Base-by-base conservation (phyloP, 73 alveolate genomes). In the Paramecium caudatum region DNA sequence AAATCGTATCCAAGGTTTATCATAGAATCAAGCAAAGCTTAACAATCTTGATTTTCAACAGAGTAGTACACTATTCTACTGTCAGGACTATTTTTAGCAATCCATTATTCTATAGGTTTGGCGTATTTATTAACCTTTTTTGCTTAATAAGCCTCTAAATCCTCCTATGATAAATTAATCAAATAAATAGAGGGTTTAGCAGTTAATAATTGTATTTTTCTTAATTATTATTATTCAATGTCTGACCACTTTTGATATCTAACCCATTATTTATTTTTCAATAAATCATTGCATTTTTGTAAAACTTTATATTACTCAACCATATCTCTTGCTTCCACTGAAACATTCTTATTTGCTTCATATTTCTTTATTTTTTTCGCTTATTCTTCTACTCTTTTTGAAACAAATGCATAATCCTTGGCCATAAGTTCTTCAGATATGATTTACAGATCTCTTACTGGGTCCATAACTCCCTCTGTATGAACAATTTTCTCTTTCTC, bases 401-500 rank as follows among this genome's bases (percentile, higher is more conserved):
- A 95, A 10, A 95, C 93, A 36, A 91, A 69, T 86, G 94, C 93
- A n/a, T 90, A 23, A 90, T 98, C 99, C 94, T 98, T 98, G 21
- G 97, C 97, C 90, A 95, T 91, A 82, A 97, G 95, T 90, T 98
- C 99, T 46, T 96, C 95, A 39, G 93, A 86, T 17, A 98, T 98
- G 45, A 97, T 97, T 48, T 96, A 98, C 86, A 98, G 45, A 92
- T 98, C 99, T 85, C 99, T 94, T 15, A 97, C 88, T 1, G 99
- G 99, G 70, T 98, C 99, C 43, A 98, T 98, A 41, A 95, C 99
- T 10, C 99, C 99, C 92, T 98, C 99, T 30, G 97, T 96, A 86
- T 97, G 99, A 55, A 37, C 23, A 5, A 55, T 43, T 27, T 55
- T 98, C 23, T 96, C 97, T 32, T 94, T 98, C 33, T 96, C 98